Percentiles rank a stretch among this genome's conserved stretches.
Evolutionary conservation across 2,329 filamentous ascomycete species (phyloP).

Genomic region (Alternaria viburni): DNA sequence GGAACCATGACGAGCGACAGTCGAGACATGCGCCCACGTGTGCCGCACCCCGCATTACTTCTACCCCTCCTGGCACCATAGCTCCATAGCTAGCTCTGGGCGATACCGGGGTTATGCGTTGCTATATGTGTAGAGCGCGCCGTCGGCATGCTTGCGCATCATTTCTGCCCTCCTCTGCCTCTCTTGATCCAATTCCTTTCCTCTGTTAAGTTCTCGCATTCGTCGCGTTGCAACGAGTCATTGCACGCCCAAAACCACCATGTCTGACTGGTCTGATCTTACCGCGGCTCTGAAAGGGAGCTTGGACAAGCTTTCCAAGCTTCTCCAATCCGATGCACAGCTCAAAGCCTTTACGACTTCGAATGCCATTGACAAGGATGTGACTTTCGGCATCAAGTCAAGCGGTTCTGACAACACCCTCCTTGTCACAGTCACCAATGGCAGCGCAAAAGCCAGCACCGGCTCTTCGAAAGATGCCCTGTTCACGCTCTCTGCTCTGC

Average conservation of each 20-base stretch:
- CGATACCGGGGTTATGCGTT: slow-evolving; percentile 6
- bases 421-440: slow-evolving; percentile 43
- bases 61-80: slow-evolving; percentile 40
- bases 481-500: slow-evolving; percentile 51
- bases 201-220: background rate
- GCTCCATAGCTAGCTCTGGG: slow-evolving; percentile 23
- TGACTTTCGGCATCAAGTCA: slow-evolving; percentile 47
- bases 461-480: slow-evolving; percentile 41
- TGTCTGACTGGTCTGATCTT: slow-evolving; percentile 45
- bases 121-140: slow-evolving; percentile 16
- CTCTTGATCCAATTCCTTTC: background rate
- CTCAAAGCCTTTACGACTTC: slow-evolving; percentile 47
- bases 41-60: slow-evolving; percentile 32
- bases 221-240: background rate
- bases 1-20: slow-evolving; percentile 15
- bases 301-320: slow-evolving; percentile 39
- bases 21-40: slow-evolving; percentile 32
- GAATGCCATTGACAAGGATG: slow-evolving; percentile 40
- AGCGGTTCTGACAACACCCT: slow-evolving; percentile 42
- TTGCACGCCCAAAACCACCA: slow-evolving; percentile 10
- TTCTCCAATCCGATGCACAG: slow-evolving; percentile 42
- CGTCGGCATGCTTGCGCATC: background rate
- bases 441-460: slow-evolving; percentile 33
- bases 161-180: background rate
- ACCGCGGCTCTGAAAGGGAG: slow-evolving; percentile 39